Evolutionary conservation across 768 basidiomycete species (phyloP), one percentile per base, ranked within the genome.

Genomic region (Kwoniella europaea): DNA sequence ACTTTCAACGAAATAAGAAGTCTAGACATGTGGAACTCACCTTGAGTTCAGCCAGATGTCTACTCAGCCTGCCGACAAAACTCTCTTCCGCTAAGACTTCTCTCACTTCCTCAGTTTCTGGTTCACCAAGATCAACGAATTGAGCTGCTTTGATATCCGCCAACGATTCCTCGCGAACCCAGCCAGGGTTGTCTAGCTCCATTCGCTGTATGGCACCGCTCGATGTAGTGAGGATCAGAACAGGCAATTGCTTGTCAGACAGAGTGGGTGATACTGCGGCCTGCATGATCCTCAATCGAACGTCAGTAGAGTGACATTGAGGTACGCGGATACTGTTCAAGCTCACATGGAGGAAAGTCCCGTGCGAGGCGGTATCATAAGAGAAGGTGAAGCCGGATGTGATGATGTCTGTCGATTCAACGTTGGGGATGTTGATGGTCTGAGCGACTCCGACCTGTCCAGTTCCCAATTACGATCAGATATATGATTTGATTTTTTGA

Each of bases 121-220:
- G 76, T 81, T 92, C 91, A 0, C 92, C 92, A 16, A 96, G 86
- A 74, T 93, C 92, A 22, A 94, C 88, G 67, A 94, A 89, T 63
- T 89, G 88, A 1, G 90, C 89, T 0, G 87, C 86, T 24, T 74
- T 86, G 60, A 92, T 86, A 2, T 88, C 86, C 0, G 92, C 85
- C 10, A 96, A 86, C 1, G 88, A 87, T 79, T 98, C 94, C 78
- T 96, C 94, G 59, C 94, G 87, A 0, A 87, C 88, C 93, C 93
- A 96, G 35, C 87, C 85, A 35, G 88, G 84, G 44, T 85, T 78
- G 35, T 88, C 85, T 24, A 88, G 86, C 58, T 88, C 85, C 91
- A 92, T 92, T 10, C 91, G 83, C 74, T 94, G 91, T 29, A 94
- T 76, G 4, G 91, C 86, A 10, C 92, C 93, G 1, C 91, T 90